Evolutionary conservation across 75 land plant species (phyloP), one percentile per base, ranked within the genome.

Genomic region (Picea glauca): DNA sequence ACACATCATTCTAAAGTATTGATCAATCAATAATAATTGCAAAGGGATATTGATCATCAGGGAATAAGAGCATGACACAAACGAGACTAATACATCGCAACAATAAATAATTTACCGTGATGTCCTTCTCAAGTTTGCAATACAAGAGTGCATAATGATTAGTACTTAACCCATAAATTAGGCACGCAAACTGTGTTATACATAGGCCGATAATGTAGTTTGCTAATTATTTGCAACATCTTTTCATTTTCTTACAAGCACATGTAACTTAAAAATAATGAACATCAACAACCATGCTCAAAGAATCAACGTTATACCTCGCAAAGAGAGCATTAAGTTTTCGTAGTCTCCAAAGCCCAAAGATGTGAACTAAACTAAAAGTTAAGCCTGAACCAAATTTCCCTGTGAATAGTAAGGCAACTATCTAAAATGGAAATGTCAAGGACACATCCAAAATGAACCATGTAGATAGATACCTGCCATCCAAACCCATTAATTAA

Each of bases 41-140:
- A 50, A 50, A 9, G 56, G 56, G 1, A 50, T 9, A 50, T 50
- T 9, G 50, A 46, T 46, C 0, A 6, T 50, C 1, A 50, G 56
- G 56, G 1, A 50, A 50, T 1, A 3, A n/a, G 1, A 6, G 5
- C 21, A n/a, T 62, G 18, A 62, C 43, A 58, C 33, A 83, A 66
- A 89, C 78, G 17, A 91, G 86, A 57, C 87, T 91, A 13, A 79
- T 9, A 68, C 78, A 85, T 74, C 95, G 88, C 32, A 80, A 85
- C 91, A 87, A 87, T 43, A 93, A 90, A 85, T 93, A 93, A 83
- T 84, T 89, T 60, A 90, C 83, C 11, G 90, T 83, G 23, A 81
- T 86, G 59, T 93, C 93, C 76, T 90, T 93, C 85, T 93, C 95
- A 38, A 93, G 58, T 77, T 93, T 93, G 90, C 73, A 15, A 8